Conservation (phyloP, 345 rosid genomes). For the Noccaea bulbosa region DNA sequence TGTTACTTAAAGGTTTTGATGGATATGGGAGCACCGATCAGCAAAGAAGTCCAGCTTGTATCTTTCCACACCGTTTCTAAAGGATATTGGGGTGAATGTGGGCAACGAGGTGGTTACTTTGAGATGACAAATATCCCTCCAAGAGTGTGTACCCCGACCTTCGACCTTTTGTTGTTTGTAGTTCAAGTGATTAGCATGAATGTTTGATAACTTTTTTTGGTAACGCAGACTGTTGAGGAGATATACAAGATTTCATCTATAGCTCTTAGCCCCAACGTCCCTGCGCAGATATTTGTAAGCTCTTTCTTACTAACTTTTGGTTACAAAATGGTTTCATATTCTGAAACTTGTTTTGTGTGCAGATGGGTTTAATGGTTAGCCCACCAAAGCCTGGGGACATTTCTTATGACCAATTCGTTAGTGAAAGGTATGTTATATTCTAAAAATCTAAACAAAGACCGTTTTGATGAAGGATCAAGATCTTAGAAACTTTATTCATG, state of each 20-base stretch:
- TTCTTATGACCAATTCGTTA: conserved; percentile 72
- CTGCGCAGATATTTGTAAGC: conserved; percentile 97
- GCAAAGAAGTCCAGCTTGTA: conserved; percentile 90
- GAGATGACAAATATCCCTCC: conserved; percentile 98
- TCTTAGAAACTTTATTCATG: conserved; percentile 10
- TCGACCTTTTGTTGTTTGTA: neutral
- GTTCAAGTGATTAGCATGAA: neutral
- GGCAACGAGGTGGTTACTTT: conserved; percentile 99
- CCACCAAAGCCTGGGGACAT: conserved; percentile 94
- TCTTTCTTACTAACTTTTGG: neutral
- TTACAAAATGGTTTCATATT: neutral
- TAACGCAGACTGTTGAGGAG: conserved; percentile 87
- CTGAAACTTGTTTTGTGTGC: conserved; percentile 17
- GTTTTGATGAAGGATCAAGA: conserved; percentile 17
- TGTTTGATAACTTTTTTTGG: conserved; percentile 10
- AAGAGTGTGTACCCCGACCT: conserved; percentile 49
- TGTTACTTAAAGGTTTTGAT: conserved; percentile 64
- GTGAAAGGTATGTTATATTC: conserved; percentile 70
- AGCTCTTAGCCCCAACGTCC: conserved; percentile 92
- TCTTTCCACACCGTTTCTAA: conserved; percentile 98
- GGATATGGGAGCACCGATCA: conserved; percentile 84
- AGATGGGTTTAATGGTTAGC: conserved; percentile 98
- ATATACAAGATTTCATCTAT: conserved; percentile 95
- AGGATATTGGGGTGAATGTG: conserved; percentile 99
- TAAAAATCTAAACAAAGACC: neutral